Evolutionary conservation across 2,329 filamentous ascomycete species (phyloP).

Genomic region (Penicillium freii): DNA sequence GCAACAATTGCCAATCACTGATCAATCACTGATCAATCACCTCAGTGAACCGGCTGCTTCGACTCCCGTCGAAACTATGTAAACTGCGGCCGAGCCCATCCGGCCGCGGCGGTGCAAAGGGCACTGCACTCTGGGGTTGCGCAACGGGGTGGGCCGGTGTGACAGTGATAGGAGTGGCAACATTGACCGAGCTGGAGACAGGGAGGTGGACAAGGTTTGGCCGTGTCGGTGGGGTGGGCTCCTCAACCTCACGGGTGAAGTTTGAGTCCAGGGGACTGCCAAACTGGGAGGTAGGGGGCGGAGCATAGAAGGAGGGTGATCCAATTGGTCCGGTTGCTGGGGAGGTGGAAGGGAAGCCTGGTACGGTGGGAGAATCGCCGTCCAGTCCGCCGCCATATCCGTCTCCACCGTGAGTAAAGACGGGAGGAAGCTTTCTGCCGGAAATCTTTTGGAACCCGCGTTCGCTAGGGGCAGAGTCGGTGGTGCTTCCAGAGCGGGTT

Average conservation of each 20-base stretch:
- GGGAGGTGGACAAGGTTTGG: constrained; percentile 47
- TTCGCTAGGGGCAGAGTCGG: constrained; percentile 39
- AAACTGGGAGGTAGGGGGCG: constrained; percentile 29
- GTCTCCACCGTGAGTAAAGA: constrained; percentile 48
- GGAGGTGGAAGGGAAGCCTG: constrained; percentile 26
- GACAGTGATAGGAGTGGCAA: constrained; percentile 24
- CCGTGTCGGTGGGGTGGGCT: constrained; percentile 37
- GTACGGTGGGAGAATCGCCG: constrained; percentile 32
- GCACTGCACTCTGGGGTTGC: constrained; percentile 27
- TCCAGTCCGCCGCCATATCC: constrained; percentile 43
- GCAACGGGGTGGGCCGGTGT: constrained; percentile 27
- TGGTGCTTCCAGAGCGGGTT: constrained; percentile 35
- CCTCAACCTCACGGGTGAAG: constrained; percentile 33
- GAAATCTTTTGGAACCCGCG: constrained; percentile 52
- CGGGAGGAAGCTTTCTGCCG: constrained; percentile 49
- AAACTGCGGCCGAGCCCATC: constrained; percentile 46
- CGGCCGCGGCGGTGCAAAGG: constrained; percentile 29
- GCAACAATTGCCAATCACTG: constrained; percentile 19
- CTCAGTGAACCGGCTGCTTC: constrained; percentile 47
- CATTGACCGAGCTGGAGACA: constrained; percentile 36
- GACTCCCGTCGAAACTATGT: constrained; percentile 45
- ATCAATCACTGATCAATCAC: constrained; percentile 31
- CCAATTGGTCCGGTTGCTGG: constrained; percentile 24
- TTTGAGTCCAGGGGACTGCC: constrained; percentile 33
- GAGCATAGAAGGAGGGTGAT: constrained; percentile 27